A percentile compares a stretch with the other conserved stretches of the same genome.
phyloP scores from a whole-genome alignment of 1,284 basidiomycete genomes.

The Chalciporus sp. region DNA sequence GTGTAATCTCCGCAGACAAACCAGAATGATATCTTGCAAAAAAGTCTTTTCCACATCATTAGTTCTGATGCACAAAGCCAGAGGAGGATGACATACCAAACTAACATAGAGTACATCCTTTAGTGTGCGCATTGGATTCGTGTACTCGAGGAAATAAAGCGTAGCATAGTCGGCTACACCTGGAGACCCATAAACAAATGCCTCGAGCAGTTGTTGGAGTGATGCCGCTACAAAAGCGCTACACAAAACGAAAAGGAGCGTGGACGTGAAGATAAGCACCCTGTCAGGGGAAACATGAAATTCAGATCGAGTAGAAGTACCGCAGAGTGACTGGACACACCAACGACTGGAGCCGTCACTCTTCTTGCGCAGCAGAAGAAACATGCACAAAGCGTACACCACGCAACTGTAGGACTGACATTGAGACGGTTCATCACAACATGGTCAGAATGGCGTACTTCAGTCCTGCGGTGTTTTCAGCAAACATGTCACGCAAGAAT shows the following conservation, averaged over 20 bases:
- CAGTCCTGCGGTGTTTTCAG: constrained; percentile 8
- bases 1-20: constrained; percentile 1
- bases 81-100: constrained; percentile 6
- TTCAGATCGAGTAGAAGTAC: neutral
- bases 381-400: constrained; percentile 21
- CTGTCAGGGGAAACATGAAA: neutral
- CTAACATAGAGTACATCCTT: constrained; percentile 17
- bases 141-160: constrained; percentile 14
- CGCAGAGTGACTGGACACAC: neutral
- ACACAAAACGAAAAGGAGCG: constrained; percentile 15
- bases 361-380: constrained; percentile 11
- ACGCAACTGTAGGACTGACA: constrained; percentile 7
- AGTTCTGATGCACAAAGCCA: neutral
- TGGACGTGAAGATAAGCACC: constrained; percentile 18
- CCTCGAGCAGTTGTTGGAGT: constrained; percentile 18
- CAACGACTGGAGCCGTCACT: constrained; percentile 5
- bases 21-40: constrained; percentile 18
- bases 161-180: constrained; percentile 8
- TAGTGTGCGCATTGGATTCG: constrained; percentile 17
- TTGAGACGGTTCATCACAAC: neutral
- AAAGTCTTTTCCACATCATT: constrained; percentile 10
- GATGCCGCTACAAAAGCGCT: constrained; percentile 15
- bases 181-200: constrained; percentile 15
- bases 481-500: neutral
- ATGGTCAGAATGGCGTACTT: constrained; percentile 5